phyloP scores from a whole-genome alignment of 768 basidiomycete species.

The Termitomyces sp. region DNA sequence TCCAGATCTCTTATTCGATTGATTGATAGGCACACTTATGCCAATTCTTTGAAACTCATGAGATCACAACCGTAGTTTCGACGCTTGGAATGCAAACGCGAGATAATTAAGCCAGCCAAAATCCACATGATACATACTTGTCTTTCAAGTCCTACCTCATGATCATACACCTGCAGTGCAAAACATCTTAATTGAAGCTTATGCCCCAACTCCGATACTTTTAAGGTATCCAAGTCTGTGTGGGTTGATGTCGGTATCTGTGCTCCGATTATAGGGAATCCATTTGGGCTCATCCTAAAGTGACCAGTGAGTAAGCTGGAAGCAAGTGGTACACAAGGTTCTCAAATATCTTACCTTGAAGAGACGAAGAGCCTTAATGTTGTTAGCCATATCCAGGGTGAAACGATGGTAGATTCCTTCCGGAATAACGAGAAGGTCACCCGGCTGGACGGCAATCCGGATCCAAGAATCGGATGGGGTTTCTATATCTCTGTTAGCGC shows the following conservation, averaged over 20 bases:
- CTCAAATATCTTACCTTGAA: constrained; percentile 58
- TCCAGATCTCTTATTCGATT: constrained; percentile 11
- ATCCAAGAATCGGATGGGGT: constrained; percentile 73
- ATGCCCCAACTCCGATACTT: constrained; percentile 40
- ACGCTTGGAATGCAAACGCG: background rate
- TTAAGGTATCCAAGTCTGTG: constrained; percentile 59
- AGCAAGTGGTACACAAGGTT: background rate
- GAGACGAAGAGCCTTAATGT: constrained; percentile 72
- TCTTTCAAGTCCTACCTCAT: background rate
- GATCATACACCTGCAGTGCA: constrained; percentile 1
- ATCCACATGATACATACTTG: background rate
- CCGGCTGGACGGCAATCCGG: constrained; percentile 65
- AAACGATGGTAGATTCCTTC: constrained; percentile 95
- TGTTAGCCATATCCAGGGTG: constrained; percentile 74
- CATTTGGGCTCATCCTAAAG: constrained; percentile 87
- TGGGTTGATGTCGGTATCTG: constrained; percentile 58
- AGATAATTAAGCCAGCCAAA: background rate
- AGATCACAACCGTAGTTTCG: background rate
- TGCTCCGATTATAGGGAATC: constrained; percentile 67
- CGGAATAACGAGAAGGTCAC: constrained; percentile 85
- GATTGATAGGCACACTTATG: background rate
- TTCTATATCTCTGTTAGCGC: constrained; percentile 33
- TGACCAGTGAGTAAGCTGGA: background rate
- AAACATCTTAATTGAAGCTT: background rate
- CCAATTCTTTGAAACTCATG: background rate